Evolutionary conservation across 1,284 basidiomycete species (phyloP), one percentile per base, ranked within the genome.

Genomic region (Ustilago vetiveriae): DNA sequence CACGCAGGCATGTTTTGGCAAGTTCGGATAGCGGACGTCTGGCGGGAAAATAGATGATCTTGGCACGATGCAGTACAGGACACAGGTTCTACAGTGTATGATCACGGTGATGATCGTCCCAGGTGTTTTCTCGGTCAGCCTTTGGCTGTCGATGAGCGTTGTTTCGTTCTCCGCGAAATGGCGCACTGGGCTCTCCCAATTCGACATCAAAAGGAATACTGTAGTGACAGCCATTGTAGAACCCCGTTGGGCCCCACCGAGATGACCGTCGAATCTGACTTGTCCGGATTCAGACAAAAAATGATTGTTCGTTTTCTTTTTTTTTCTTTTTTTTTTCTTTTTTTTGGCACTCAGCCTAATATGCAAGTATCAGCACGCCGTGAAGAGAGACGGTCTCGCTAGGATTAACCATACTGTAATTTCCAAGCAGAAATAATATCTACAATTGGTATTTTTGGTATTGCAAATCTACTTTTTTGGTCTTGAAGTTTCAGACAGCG

Each of bases 31-130:
- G 43, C 41, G 50, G 51, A 35, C 13, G 11, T 6, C 4, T n/a
- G 3, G 29, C 44, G 52, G 44, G 47, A 54, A 54, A 54, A 53
- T 29, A 46, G 10, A 30, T 41, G 39, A 24, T 8, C 17, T 14
- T 17, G 33, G 33, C 33, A 30, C 14, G 10, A 14, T 30, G 7
- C 8, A 21, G 36, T 7, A 38, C 9, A 38, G 17, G 36, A 38
- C 9, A 13, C 6, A 19, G 36, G 36, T n/a, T n/a, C n/a, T n/a
- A n/a, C n/a, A n/a, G n/a, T n/a, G n/a, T n/a, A n/a, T n/a, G n/a
- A n/a, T n/a, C n/a, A n/a, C n/a, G n/a, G n/a, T n/a, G n/a, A n/a
- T n/a, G n/a, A 36, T 36, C 33, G 33, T n/a, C 33, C 17, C 13
- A 17, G 6, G 33, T n/a, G 14, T 40, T 40, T 30, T 30, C 29